A percentile compares a stretch with the other conserved stretches of the same genome.
These are phyloP conservation scores for Holtermanniella nyarrowii DNA, from an alignment of 768 basidiomycete genomes.

Conservation along the genomic window DNA sequence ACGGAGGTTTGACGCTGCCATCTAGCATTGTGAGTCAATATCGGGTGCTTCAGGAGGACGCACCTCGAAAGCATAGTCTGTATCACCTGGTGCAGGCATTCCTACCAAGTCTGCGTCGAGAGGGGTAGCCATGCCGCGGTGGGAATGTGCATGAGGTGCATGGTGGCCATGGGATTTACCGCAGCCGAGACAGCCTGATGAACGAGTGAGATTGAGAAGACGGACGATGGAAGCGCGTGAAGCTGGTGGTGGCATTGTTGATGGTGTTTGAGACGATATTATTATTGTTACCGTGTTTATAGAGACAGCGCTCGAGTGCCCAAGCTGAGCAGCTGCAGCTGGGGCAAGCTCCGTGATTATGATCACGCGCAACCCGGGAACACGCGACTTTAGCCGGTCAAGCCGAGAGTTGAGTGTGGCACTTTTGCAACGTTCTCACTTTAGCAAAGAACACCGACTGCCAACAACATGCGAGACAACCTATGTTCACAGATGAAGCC, in stretches of 20 bases:
- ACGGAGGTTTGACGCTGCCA: constrained; percentile 37
- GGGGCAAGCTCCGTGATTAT: too few relatives aligned
- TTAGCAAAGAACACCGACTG: too few relatives aligned
- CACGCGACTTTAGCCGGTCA: too few relatives aligned
- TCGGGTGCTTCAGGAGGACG: constrained; percentile 1
- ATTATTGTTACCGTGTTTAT: too few relatives aligned
- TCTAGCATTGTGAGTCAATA: constrained; percentile 12
- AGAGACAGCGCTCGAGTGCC: too few relatives aligned
- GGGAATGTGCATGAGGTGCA: constrained; percentile 4
- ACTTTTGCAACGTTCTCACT: too few relatives aligned
- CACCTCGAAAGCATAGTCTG: constrained; percentile 40
- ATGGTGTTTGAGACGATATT: constrained; percentile 4
- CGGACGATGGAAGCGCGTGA: constrained; percentile 26
- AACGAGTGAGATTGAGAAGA: constrained; percentile 22
- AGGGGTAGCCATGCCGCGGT: constrained; percentile 29
- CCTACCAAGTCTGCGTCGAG: constrained; percentile 14
- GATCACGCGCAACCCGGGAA: too few relatives aligned
- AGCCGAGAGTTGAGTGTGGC: too few relatives aligned
- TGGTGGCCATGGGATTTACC: constrained; percentile 29
- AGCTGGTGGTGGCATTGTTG: constrained; percentile 8
- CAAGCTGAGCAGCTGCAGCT: too few relatives aligned
- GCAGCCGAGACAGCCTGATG: constrained; percentile 32
- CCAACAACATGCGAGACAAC: too few relatives aligned
- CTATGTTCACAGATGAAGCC: too few relatives aligned
- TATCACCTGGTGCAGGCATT: constrained; percentile 22